Percentiles rank a stretch among this genome's conserved stretches.
phyloP scores from a whole-genome alignment of 495 filamentous ascomycete species.

The Lasiosphaeria ovina region DNA sequence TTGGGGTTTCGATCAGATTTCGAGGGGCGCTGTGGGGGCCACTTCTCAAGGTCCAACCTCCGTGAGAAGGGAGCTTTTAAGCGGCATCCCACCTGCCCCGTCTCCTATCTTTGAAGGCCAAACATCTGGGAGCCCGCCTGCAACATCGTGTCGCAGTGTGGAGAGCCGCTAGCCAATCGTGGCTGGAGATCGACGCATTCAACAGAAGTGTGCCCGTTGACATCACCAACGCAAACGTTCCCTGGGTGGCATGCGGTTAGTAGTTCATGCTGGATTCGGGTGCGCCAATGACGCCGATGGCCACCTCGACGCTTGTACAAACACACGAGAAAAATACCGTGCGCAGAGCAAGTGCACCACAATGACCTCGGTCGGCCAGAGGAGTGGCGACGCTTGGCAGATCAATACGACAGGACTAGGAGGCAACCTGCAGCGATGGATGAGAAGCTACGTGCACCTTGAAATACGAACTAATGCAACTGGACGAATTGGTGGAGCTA shows the following conservation, averaged over 20 bases:
- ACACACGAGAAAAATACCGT: not conserved
- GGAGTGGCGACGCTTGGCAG: too few relatives aligned
- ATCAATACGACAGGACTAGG: too few relatives aligned
- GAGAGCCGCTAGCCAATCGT: conserved; percentile 20
- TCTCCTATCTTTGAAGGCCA: not conserved
- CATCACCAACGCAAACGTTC: conserved; percentile 17
- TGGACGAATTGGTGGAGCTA: too few relatives aligned
- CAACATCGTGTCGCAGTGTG: conserved; percentile 13
- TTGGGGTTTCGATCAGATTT: too few relatives aligned
- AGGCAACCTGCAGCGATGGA: too few relatives aligned
- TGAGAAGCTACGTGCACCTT: too few relatives aligned
- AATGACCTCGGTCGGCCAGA: too few relatives aligned
- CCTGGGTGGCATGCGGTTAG: conserved; percentile 3
- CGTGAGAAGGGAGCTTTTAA: too few relatives aligned
- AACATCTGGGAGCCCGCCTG: not conserved
- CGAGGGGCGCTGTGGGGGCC: too few relatives aligned
- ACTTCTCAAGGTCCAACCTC: too few relatives aligned
- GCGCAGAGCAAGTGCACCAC: not conserved
- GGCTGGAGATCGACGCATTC: conserved; percentile 4
- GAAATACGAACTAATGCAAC: too few relatives aligned
- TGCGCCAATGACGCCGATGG: not conserved
- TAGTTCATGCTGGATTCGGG: not conserved
- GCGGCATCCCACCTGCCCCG: not conserved
- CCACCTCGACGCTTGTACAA: not conserved
- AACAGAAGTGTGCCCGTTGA: conserved; percentile 14